phyloP scores from a whole-genome alignment of 2,329 filamentous ascomycete genomes.

The Microdochium nivale region DNA sequence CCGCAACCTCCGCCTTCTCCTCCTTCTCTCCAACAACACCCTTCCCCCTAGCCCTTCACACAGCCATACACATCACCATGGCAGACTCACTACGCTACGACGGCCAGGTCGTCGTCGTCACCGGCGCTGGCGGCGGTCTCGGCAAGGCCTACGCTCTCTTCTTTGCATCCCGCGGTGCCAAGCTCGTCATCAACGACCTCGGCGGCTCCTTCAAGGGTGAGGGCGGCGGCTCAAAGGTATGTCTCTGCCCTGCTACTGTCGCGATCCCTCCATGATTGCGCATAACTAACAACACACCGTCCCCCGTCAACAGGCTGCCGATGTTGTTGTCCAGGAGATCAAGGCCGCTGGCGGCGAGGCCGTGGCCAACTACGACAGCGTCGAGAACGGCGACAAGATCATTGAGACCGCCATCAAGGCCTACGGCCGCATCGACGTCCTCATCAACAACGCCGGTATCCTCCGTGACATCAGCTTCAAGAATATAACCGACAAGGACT shows the following conservation, averaged over 20 bases:
- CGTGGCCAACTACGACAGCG: slow-evolving; percentile 93
- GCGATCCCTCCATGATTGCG: neutral
- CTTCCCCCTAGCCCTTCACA: neutral
- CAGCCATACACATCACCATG: slow-evolving; percentile 13
- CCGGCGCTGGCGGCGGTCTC: slow-evolving; percentile 74
- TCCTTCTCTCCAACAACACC: neutral
- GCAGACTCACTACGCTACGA: slow-evolving; percentile 57
- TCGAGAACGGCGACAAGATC: slow-evolving; percentile 88
- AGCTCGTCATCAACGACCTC: slow-evolving; percentile 93
- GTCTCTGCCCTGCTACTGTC: slow-evolving; percentile 9
- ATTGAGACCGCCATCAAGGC: slow-evolving; percentile 78
- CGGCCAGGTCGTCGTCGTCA: slow-evolving; percentile 82
- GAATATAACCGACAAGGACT: slow-evolving; percentile 96
- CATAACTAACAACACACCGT: slow-evolving; percentile 12
- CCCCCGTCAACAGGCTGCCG: slow-evolving; percentile 52
- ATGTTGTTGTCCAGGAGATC: slow-evolving; percentile 77
- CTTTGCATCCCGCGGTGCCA: slow-evolving; percentile 86
- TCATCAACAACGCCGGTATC: slow-evolving; percentile 98
- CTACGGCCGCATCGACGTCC: slow-evolving; percentile 82
- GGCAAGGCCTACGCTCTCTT: slow-evolving; percentile 80
- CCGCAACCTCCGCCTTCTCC: neutral
- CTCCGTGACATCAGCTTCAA: slow-evolving; percentile 94
- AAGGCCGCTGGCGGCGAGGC: slow-evolving; percentile 86
- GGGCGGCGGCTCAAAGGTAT: slow-evolving; percentile 71
- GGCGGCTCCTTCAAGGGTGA: slow-evolving; percentile 91